phyloP scores from a whole-genome alignment of 1,139 yeast species.

The Nakaseomyces delphensis region DNA sequence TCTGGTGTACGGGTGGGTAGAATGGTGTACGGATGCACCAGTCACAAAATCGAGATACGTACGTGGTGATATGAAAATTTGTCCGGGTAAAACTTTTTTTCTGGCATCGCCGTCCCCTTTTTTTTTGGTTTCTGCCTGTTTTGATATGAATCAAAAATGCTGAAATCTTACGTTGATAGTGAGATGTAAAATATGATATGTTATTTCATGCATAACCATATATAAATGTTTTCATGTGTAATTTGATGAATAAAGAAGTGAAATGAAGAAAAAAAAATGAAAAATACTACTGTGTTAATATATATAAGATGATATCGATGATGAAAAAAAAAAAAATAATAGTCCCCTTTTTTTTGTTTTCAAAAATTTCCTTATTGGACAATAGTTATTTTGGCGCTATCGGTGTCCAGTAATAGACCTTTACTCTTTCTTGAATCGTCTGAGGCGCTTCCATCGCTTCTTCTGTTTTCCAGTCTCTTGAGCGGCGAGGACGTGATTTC shows the following conservation, averaged over 20 bases:
- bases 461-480: slow-evolving; percentile 9
- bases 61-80: neutral
- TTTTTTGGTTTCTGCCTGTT: neutral
- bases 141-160: neutral
- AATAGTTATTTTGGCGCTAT: slow-evolving; percentile 27
- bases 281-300: too few relatives aligned
- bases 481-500: slow-evolving; percentile 17
- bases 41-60: neutral
- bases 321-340: neutral
- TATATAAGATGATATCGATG: too few relatives aligned
- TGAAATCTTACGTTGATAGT: too few relatives aligned
- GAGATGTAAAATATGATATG: too few relatives aligned
- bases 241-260: too few relatives aligned
- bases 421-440: slow-evolving; percentile 5
- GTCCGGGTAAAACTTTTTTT: neutral
- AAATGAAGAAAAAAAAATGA: too few relatives aligned
- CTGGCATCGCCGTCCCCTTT: neutral
- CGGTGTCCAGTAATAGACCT: slow-evolving; percentile 26
- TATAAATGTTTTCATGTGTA: too few relatives aligned
- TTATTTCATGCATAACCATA: too few relatives aligned
- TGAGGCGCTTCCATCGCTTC: slow-evolving; percentile 7
- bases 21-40: neutral
- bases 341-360: neutral
- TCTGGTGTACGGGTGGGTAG: neutral
- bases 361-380: slow-evolving; percentile 11